phyloP scores from a whole-genome alignment of 768 basidiomycete species.

The Neoboletus brunneissimus region DNA sequence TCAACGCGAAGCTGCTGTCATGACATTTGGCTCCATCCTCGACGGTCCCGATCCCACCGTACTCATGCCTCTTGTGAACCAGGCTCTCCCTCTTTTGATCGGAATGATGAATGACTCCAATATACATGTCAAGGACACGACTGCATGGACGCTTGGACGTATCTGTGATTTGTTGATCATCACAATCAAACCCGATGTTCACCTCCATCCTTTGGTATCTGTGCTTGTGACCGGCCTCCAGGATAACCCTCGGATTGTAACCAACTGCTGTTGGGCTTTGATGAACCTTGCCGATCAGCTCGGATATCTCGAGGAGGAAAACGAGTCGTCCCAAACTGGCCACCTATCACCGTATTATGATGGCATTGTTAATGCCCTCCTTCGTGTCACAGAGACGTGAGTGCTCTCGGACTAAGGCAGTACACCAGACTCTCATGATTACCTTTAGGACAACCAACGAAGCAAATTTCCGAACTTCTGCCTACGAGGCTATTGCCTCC shows the following conservation, averaged over 20 bases:
- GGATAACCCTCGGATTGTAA: constrained; percentile 80
- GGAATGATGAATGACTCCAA: constrained; percentile 91
- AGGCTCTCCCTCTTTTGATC: constrained; percentile 91
- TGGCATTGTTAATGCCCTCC: constrained; percentile 77
- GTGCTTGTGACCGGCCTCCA: constrained; percentile 80
- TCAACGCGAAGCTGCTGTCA: constrained; percentile 92
- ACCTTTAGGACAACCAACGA: constrained; percentile 71
- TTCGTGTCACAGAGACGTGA: constrained; percentile 85
- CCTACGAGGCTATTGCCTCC: constrained; percentile 92
- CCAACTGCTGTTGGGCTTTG: constrained; percentile 94
- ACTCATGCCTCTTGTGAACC: constrained; percentile 86
- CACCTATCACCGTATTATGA: constrained; percentile 89
- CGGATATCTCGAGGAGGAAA: constrained; percentile 63
- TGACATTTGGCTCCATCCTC: constrained; percentile 97
- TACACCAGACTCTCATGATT: constrained; percentile 11
- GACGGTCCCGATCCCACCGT: constrained; percentile 91
- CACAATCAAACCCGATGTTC: constrained; percentile 85
- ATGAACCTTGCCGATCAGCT: constrained; percentile 95
- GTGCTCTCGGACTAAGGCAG: constrained; percentile 20
- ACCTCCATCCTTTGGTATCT: constrained; percentile 77
- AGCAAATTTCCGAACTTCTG: constrained; percentile 88
- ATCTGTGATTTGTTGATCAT: constrained; percentile 88
- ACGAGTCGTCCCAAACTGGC: constrained; percentile 50
- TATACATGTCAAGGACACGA: constrained; percentile 90
- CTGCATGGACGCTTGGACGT: constrained; percentile 95